Percentiles rank a stretch among this genome's conserved stretches.
phyloP scores from a whole-genome alignment of 495 filamentous ascomycete genomes.

The Niebla homalea region DNA sequence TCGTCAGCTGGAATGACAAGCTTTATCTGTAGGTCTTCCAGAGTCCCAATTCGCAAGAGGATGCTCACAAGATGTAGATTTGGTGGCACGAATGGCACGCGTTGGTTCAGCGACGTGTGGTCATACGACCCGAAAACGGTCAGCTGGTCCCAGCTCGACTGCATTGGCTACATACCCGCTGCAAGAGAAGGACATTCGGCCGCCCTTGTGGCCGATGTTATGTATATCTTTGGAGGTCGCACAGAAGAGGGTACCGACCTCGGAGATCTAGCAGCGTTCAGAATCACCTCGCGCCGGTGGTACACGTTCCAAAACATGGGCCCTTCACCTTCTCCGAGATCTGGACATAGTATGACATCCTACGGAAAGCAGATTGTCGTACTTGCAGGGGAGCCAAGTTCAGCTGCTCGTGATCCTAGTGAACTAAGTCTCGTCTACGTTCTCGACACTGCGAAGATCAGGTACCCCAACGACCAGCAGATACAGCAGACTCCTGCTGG shows the following conservation, averaged over 20 bases:
- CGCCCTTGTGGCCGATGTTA: constrained; percentile 85
- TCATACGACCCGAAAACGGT: constrained; percentile 75
- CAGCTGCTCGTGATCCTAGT: constrained; percentile 58
- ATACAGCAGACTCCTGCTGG: constrained; percentile 26
- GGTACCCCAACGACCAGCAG: constrained; percentile 74
- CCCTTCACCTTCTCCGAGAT: constrained; percentile 80
- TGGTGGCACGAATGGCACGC: constrained; percentile 84
- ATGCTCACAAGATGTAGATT: constrained; percentile 43
- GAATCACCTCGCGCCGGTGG: constrained; percentile 83
- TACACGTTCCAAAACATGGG: constrained; percentile 99
- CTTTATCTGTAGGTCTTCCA: constrained; percentile 69
- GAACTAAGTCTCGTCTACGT: constrained; percentile 86
- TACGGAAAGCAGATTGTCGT: constrained; percentile 86
- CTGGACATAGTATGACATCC: constrained; percentile 94
- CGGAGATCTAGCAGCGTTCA: constrained; percentile 89
- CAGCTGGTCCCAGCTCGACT: constrained; percentile 76
- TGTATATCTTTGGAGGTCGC: constrained; percentile 99
- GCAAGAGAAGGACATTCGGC: constrained; percentile 91
- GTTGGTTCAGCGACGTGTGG: constrained; percentile 99
- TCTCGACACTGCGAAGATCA: constrained; percentile 87
- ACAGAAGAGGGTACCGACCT: constrained; percentile 84
- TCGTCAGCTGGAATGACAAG: constrained; percentile 85
- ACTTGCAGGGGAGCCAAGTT: constrained; percentile 86
- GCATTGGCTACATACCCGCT: constrained; percentile 91
- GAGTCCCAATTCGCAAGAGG: not conserved